Percentiles rank a stretch among this genome's conserved stretches.
Evolutionary conservation across 2,329 filamentous ascomycete species (phyloP).

Genomic region (Zasmidium citrigriseum): DNA sequence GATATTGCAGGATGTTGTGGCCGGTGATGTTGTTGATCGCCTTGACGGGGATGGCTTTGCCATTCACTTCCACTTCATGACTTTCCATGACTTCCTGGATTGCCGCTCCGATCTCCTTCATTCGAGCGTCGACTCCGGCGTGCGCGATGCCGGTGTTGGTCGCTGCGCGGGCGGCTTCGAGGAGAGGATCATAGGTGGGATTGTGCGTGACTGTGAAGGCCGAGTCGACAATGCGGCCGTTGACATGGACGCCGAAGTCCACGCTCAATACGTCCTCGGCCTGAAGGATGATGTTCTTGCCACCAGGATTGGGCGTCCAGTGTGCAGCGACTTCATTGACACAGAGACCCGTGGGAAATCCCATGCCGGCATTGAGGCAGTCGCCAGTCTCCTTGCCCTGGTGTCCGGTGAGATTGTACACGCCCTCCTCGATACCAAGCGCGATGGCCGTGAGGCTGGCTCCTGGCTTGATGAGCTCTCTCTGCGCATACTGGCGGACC

Average conservation of each 20-base stretch:
- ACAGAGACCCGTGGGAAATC: constrained; percentile 81
- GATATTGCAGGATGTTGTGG: constrained; percentile 85
- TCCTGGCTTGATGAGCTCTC: constrained; percentile 74
- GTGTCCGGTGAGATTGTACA: constrained; percentile 75
- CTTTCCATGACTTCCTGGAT: constrained; percentile 94
- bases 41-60: constrained; percentile 77
- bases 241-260: constrained; percentile 71
- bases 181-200: constrained; percentile 67
- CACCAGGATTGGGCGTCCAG: constrained; percentile 84
- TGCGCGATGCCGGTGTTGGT: constrained; percentile 79
- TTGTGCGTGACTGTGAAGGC: constrained; percentile 71
- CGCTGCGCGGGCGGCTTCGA: constrained; percentile 66
- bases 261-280: constrained; percentile 73
- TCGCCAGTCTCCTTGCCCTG: constrained; percentile 76
- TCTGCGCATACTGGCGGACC: constrained; percentile 80
- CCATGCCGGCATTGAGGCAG: constrained; percentile 76
- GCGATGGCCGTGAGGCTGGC: constrained; percentile 79
- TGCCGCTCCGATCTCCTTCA: constrained; percentile 78
- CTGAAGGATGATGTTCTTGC: constrained; percentile 72
- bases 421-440: constrained; percentile 82
- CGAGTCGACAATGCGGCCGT: constrained; percentile 70
- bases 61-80: constrained; percentile 83
- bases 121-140: constrained; percentile 87
- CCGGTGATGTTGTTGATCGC: constrained; percentile 84
- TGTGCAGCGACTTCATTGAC: constrained; percentile 85